Base-by-base conservation (phyloP, 306 rosid genomes). In the Fragaria nilgerrensis region DNA sequence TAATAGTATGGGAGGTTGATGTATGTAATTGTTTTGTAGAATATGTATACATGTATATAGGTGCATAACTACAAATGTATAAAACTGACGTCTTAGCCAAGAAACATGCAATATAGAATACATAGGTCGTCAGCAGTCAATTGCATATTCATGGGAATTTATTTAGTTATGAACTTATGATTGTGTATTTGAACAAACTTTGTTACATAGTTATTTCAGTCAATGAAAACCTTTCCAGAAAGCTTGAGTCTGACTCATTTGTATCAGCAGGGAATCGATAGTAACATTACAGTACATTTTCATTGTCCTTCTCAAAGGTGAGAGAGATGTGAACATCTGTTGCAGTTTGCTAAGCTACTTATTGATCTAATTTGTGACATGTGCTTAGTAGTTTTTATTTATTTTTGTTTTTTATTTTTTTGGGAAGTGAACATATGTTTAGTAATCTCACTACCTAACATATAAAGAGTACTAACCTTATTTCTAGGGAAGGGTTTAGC, bases 1-100 rank as follows among this genome's bases (percentile, higher is more conserved):
- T 79, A 86, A 80, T 56, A 68, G 82, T 68, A 83, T 81, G 92
- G 97, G 96, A 82, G 97, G 91, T 79, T 92, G 88, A 87, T 75
- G 75, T 50, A 76, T 68, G 68, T 72, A 23, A 32, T 19, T 55
- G 41, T 63, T 34, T 32, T 72, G 64, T 3, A 9, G n/a, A 14
- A 20, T 68, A 19, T 68, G 32, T 67, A 19, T 19, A 36, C 49
- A 66, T 37, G 49, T 68, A 20, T n/a, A 50, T 20, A 39, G 43
- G 37, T 34, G 27, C 3, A 47, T 43, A 11, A 29, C 41, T 29
- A 7, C 3, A 13, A 12, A 72, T 34, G 63, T 19, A 1, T 19
- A 52, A 63, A 52, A 52, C 14, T 7, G 20, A 52, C 37, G 1
- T 72, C 47, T 56, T 34, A 2, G 48, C 43, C 44, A 34, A 71